Base-by-base conservation (phyloP, 768 basidiomycete genomes). In the Ramaria rubella region DNA sequence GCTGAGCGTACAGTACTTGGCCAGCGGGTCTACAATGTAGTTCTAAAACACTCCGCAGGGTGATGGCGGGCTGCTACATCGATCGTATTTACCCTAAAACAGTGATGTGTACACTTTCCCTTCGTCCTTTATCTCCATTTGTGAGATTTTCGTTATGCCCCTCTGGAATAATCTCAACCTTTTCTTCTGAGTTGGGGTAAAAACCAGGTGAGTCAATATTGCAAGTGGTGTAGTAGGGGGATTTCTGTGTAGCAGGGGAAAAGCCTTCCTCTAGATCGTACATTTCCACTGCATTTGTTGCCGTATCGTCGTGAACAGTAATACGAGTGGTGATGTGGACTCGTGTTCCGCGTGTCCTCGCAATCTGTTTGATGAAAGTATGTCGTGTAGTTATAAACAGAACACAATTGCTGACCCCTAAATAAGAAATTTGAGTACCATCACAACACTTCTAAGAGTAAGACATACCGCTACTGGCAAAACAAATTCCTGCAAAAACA, bases 351-450 rank as follows among this genome's bases (percentile, higher is more conserved):
- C 21, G 5, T 5, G 23, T 24, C 26, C 33, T 45, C 21, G 45
- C 31, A 2, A 45, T 45, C 30, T 31, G n/a, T 14, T 34, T 45
- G 9, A 48, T 30, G 31, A 45, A 56, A 34, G 12, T 31, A 33
- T 56, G 55, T 27, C 55, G 55, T n/a, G 55, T 56, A 19, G 40
- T 19, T 19, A 56, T 56, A 45, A 56, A 56, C 29, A 56, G 43
- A 30, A 48, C 24, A 1, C 29, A 23, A 49, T 56, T 48, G 19
- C 40, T 56, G 17, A 56, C 30, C 3, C 55, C 55, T 56, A 33
- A 17, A 4, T 19, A 27, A 26, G 8, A 38, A n/a, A 11, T n/a
- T 11, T 11, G 36, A 11, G 36, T 38, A n/a, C n/a, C n/a, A 11
- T 11, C 36, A n/a, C 11, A n/a, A 11, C 11, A n/a, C 11, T 38